These are phyloP conservation scores for Yarrowia sp. DNA, from an alignment of 805 yeast genomes.

Conservation along the genomic window DNA sequence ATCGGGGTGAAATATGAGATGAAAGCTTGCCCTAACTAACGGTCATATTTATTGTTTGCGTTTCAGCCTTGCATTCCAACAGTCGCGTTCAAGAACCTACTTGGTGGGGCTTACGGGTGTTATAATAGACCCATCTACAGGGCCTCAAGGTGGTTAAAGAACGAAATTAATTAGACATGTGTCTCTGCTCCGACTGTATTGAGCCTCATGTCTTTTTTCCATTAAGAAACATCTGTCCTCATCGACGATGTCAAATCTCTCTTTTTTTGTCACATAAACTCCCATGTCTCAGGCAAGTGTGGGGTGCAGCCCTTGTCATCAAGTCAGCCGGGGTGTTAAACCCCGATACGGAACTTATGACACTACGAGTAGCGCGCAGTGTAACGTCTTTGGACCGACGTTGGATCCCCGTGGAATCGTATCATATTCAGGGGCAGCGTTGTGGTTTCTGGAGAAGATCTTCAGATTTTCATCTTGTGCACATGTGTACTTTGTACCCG, in stretches of 20 bases:
- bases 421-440: background rate
- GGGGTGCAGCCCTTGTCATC: constrained; percentile 12
- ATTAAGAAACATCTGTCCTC: background rate
- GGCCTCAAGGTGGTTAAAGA: no score
- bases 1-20: background rate
- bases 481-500: background rate
- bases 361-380: background rate
- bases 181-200: background rate
- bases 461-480: background rate
- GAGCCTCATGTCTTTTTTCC: no score
- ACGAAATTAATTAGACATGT: no score
- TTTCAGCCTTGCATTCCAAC: constrained; percentile 8
- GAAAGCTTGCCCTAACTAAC: no score
- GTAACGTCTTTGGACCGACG: background rate
- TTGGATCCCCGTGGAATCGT: background rate
- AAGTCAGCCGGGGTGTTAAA: background rate
- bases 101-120: no score
- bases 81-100: background rate
- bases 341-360: background rate
- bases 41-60: background rate
- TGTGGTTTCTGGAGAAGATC: background rate
- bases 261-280: background rate
- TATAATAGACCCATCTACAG: no score
- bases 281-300: constrained; percentile 5
- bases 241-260: background rate